These are phyloP conservation scores for Macrophomina phaseolina DNA, from an alignment of 2,329 filamentous ascomycete genomes.

Conservation along the genomic window DNA sequence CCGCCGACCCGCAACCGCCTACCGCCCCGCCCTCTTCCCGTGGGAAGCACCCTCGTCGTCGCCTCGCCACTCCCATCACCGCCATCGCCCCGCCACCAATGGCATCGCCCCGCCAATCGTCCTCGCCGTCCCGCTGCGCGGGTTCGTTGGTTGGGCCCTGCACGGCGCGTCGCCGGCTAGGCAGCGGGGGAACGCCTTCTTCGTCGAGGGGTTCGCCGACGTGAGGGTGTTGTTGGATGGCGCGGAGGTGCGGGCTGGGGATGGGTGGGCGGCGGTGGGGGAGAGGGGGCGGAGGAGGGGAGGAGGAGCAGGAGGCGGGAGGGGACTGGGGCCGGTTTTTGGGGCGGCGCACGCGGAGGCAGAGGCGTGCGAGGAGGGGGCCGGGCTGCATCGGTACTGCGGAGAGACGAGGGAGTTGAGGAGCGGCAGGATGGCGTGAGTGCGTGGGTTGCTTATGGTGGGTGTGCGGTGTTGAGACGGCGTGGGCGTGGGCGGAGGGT, in stretches of 20 bases:
- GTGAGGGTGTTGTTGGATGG: slow-evolving; percentile 12
- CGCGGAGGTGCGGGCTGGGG: neutral
- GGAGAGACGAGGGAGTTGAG: slow-evolving; percentile 7
- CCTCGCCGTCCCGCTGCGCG: slow-evolving; percentile 4
- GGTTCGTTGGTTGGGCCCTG: slow-evolving; percentile 4
- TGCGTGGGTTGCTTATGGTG: neutral
- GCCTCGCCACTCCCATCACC: too few relatives aligned
- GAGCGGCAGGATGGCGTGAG: neutral
- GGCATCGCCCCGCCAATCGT: neutral
- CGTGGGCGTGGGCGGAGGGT: neutral
- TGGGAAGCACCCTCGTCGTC: neutral
- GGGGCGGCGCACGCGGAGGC: neutral
- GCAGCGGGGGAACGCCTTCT: neutral
- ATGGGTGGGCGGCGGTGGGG: neutral
- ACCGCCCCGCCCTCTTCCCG: neutral
- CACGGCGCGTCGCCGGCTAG: neutral
- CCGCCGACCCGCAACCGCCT: neutral
- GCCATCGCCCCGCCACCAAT: too few relatives aligned
- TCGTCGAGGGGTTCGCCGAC: neutral
- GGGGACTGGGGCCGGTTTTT: neutral
- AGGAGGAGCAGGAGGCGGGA: neutral
- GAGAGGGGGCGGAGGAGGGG: neutral
- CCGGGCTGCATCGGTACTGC: slow-evolving; percentile 11
- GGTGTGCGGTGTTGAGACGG: neutral
- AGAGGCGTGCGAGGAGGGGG: neutral